Evolutionary conservation across 768 basidiomycete genomes (phyloP), one percentile per base, ranked within the genome.

Genomic region (Suillus subluteus): DNA sequence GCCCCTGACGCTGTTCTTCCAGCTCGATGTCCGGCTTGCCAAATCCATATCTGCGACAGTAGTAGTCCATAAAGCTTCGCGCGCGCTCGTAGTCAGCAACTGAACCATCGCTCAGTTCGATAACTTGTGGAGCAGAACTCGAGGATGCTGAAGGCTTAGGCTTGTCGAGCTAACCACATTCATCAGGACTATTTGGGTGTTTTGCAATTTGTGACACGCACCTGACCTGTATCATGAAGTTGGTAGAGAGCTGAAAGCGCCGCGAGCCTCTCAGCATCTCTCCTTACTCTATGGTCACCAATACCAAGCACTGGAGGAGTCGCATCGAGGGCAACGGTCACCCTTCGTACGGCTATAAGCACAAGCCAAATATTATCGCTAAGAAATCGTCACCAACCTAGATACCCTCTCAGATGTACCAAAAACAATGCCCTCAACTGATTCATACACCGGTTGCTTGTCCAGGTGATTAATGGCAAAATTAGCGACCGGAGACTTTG

Each of bases 51-150:
- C 88, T 83, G 55, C 88, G 86, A 74, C 95, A 97, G 72, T 98
- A 98, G 76, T 92, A 98, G 69, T 96, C 96, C 91, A 98, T 96
- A 81, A 98, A 98, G 67, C 86, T 87, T 59, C 91, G 87, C 4
- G 95, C 94, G 62, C 85, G 84, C 62, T 94, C 92, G 62, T 89
- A 89, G 8, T 80, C 80, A 68, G 96, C 85, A 26, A 78, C 72
- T 13, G 86, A 83, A 32, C 88, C 87, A 72, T 95, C 91, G 3
- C 88, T 86, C 13, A 96, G 73, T 8, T 71, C 74, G 40, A 80
- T 79, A 18, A 76, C 73, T 2, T 67, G 63, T 8, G 69, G 64
- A 38, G 66, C 62, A 13, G 69, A 65, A 0, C 35, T 13, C 23
- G 73, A 54, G 2, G 56, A 43, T 1, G 43, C 12, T 35, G 65